Base-by-base conservation (phyloP, 176 grass and related monocot species). In the Oryza officinalis region DNA sequence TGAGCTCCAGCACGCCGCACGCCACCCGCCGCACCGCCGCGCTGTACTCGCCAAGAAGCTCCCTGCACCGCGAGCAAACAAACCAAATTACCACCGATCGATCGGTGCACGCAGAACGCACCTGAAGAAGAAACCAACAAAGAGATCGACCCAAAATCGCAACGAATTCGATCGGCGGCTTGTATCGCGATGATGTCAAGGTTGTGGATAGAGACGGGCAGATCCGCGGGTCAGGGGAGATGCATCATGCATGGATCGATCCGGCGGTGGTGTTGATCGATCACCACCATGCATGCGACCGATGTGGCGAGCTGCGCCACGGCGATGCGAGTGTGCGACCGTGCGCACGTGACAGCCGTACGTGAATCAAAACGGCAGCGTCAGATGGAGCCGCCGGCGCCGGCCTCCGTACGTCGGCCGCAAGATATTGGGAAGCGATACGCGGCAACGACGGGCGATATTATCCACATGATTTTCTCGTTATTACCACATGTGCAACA, bases 1-100 rank as follows among this genome's bases (percentile, higher is more conserved):
- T 88, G 75, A 94, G 81, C 89, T 94, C 92, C 80, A 97, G 83
- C 69, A 94, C 72, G 54, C 49, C 88, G 70, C 83, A 38, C 32
- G 92, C 78, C 80, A 92, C 84, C 35, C 85, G 87, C 67, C 88
- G 91, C 79, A 93, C 84, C 63, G 86, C 95, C 75, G 67, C 69
- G 46, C 86, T 82, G 84, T 97, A 97, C 81, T 93, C 90, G 18
- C 84, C 86, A 81, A 97, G 25, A 15, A 84, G 72, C 46, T 81
- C 89, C 85, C 92, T 97, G 86, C 74, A 23, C 14, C 15, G 18
- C 50, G 1, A 54, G 50, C 17, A 2, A 35, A 27, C 1, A 25
- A 25, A 14, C 14, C 9, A 12, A 6, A 35, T 6, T 35, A 35
- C 33, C 37, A 38, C 17, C 27, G 5, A 74, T 74, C 33, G 4